Conservation (phyloP, 2,329 filamentous ascomycete genomes). For the Epichloe sylvatica region DNA sequence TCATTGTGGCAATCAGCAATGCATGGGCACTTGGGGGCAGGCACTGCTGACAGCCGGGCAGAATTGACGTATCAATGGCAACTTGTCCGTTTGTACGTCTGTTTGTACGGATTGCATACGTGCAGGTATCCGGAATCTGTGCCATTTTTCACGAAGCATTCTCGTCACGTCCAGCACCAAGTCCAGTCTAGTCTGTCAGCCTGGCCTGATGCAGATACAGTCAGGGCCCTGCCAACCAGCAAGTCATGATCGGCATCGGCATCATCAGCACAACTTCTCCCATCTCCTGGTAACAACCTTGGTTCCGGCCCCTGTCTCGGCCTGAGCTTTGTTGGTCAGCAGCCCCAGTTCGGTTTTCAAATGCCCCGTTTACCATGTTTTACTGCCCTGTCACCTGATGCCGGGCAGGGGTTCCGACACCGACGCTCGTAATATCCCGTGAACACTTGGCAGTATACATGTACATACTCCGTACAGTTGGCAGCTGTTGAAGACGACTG, state of each 20-base stretch:
- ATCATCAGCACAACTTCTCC: neutral
- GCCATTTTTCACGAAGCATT: no score
- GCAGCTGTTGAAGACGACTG: no score
- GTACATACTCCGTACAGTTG: no score
- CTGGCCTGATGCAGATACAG: no score
- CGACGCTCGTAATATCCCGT: no score
- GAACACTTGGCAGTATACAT: no score
- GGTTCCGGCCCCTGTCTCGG: slow-evolving; percentile 5
- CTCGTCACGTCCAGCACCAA: neutral
- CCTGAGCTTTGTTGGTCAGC: slow-evolving; percentile 5
- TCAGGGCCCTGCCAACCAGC: no score
- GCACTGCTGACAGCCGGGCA: neutral
- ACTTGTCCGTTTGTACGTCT: no score
- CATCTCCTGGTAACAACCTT: neutral
- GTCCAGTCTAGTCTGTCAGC: neutral
- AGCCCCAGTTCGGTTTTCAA: neutral
- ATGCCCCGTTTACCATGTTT: slow-evolving; percentile 3
- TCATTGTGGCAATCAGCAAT: neutral
- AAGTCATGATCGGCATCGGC: no score
- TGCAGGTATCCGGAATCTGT: no score
- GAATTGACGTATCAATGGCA: neutral
- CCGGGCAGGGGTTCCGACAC: neutral
- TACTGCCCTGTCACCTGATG: slow-evolving; percentile 7
- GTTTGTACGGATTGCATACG: no score
- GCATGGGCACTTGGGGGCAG: neutral